Base-by-base conservation (phyloP, 345 rosid species). In the Sonneratia alba region DNA sequence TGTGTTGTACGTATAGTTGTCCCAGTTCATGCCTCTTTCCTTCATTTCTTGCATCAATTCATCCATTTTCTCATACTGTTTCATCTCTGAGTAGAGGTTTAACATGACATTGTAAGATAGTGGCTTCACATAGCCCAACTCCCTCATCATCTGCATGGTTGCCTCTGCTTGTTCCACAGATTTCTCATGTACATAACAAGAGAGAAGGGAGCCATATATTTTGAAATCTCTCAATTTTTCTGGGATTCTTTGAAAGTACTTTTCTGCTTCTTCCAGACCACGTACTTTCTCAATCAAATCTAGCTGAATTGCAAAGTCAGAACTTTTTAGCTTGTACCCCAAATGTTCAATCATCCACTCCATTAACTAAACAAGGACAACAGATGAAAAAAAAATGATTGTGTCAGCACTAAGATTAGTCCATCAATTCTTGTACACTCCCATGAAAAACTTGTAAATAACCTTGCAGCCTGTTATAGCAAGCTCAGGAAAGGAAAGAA, bases 51-150 rank as follows among this genome's bases (percentile, higher is more conserved):
- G 76, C 73, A 85, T 69, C 47, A 89, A 40, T 24, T 22, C 36
- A 49, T 87, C 90, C 3, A 87, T 63, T 77, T 82, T 79, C 63
- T 83, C 80, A 65, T 72, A 24, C 67, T 82, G 72, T 43, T 82
- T 79, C 16, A 66, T 67, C 68, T 62, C 77, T 61, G 70, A 61
- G 71, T 88, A 89, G 18, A 89, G 90, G 21, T 70, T 84, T 16
- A 89, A 66, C 91, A 88, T 84, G 8, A 80, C 84, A 71, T 89
- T 87, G 76, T 86, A 91, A 1, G 83, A 32, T 6, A 89, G 72
- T 10, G 16, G 81, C 38, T 5, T 66, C 8, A 49, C 59, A 43
- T 73, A 74, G 4, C 85, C 82, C 67, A 81, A 64, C 47, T 73
- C 77, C 72, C 73, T 79, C 79, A 84, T 77, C 48, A 67, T 74